These are phyloP conservation scores for Ceratocystis ficicola DNA, from an alignment of 2,329 filamentous ascomycete genomes.

Conservation along the genomic window DNA sequence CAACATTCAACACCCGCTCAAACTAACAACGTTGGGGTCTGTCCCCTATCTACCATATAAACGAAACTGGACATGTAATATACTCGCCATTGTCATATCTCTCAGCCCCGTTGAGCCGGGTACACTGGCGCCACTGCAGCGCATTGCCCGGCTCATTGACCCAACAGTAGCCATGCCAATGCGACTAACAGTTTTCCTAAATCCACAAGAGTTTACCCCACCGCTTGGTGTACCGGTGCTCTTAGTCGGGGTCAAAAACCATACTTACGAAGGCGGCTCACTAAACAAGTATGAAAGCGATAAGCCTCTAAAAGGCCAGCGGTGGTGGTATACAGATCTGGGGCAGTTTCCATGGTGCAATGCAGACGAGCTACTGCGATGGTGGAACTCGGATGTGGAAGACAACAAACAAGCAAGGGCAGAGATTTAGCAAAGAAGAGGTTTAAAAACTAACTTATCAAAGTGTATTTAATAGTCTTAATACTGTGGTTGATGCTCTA, in stretches of 20 bases:
- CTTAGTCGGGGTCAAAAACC: slow-evolving; percentile 45
- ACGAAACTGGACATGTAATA: slow-evolving; percentile 47
- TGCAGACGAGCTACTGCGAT: slow-evolving; percentile 34
- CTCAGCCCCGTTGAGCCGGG: slow-evolving; percentile 40
- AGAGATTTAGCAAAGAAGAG: neutral
- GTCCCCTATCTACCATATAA: slow-evolving; percentile 43
- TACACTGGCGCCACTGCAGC: slow-evolving; percentile 39
- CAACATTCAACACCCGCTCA: slow-evolving; percentile 35
- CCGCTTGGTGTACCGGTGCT: slow-evolving; percentile 39
- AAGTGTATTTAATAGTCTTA: neutral
- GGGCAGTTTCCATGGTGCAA: slow-evolving; percentile 38
- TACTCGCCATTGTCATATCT: slow-evolving; percentile 39
- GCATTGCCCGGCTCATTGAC: slow-evolving; percentile 41
- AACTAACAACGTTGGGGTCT: slow-evolving; percentile 39
- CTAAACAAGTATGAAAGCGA: slow-evolving; percentile 37
- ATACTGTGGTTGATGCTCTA: neutral
- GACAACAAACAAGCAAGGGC: slow-evolving; percentile 3
- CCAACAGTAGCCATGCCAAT: slow-evolving; percentile 42
- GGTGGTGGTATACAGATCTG: slow-evolving; percentile 44
- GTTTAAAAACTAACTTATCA: neutral
- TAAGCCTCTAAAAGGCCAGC: slow-evolving; percentile 28
- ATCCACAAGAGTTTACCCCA: slow-evolving; percentile 39
- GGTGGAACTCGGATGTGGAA: slow-evolving; percentile 31
- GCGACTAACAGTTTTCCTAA: slow-evolving; percentile 43
- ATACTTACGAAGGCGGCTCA: slow-evolving; percentile 39